Base-by-base conservation (phyloP, 305 asterid genomes). In the Stenogyne calaminthoides region DNA sequence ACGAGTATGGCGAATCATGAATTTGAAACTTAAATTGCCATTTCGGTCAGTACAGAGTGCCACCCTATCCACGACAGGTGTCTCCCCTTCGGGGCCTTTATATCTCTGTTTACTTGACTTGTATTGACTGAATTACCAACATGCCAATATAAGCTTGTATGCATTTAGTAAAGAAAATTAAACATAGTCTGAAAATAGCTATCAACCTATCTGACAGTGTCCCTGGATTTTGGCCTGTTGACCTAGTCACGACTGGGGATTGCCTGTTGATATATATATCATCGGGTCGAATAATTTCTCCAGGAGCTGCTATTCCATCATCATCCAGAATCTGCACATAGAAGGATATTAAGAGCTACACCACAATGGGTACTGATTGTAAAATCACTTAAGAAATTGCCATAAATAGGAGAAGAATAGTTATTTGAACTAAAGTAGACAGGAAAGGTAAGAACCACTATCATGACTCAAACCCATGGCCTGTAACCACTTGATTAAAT, bases 231-330 rank as follows among this genome's bases (percentile, higher is more conserved):
- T 64, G 36, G 47, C 57, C 14, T 25, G 72, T 57, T 56, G 80
- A 84, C 76, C 71, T 81, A 39, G 94, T 86, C 78, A 54, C 81
- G 36, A 32, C 56, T 3, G 98, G 99, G 42, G 94, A 59, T 81
- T 84, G 85, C 86, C 87, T 95, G 85, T 90, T 89, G 72, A 91
- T 76, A 80, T 83, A 90, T 58, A 89, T 58, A 77, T 95, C 96
- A 42, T 71, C 71, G 16, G 81, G 83, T 54, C 94, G 89, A 83
- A 95, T 87, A 73, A 85, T 88, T 84, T 90, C 89, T 80, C 99
- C 99, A 57, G 99, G 99, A 83, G 99, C 80, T 76, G 97, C 98
- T 39, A 92, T 25, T 80, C 99, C 98, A 84, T 95, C 99, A 73
- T 86, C 86, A 81, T 95, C 98, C 80, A 95, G 77, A 84, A 89